Conservation (phyloP, 306 rosid species). For the Pterocarpus macrocarpus region DNA sequence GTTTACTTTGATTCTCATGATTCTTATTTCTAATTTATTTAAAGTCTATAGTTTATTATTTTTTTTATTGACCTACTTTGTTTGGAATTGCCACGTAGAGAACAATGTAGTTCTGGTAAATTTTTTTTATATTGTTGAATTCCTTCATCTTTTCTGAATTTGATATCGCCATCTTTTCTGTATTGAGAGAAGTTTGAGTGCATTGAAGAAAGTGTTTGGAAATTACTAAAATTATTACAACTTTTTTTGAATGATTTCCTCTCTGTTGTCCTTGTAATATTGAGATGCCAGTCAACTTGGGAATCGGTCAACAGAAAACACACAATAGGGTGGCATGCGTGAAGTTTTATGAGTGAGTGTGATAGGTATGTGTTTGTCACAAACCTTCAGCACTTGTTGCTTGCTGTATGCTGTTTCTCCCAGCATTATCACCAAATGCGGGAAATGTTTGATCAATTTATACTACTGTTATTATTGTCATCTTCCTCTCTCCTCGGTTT, state of each 20-base stretch:
- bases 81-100: no score
- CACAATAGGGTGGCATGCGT: not conserved
- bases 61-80: no score
- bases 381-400: not conserved
- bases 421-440: not conserved
- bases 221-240: not conserved
- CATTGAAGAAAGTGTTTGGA: not conserved
- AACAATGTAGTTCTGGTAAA: no score
- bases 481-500: not conserved
- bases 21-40: not conserved
- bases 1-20: not conserved
- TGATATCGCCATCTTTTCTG: not conserved
- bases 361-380: not conserved
- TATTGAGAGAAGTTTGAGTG: not conserved
- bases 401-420: conserved; percentile 22
- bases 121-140: no score
- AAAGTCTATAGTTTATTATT: no score
- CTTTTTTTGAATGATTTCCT: not conserved
- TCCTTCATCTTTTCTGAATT: no score
- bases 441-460: not conserved
- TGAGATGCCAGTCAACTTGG: not conserved
- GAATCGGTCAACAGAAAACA: not conserved
- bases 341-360: not conserved
- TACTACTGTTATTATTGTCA: not conserved
- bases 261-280: not conserved